Percentiles rank a stretch among this genome's conserved stretches.
These are phyloP conservation scores for Zea mays DNA, from an alignment of 176 grass and related monocot species.

Conservation along the genomic window DNA sequence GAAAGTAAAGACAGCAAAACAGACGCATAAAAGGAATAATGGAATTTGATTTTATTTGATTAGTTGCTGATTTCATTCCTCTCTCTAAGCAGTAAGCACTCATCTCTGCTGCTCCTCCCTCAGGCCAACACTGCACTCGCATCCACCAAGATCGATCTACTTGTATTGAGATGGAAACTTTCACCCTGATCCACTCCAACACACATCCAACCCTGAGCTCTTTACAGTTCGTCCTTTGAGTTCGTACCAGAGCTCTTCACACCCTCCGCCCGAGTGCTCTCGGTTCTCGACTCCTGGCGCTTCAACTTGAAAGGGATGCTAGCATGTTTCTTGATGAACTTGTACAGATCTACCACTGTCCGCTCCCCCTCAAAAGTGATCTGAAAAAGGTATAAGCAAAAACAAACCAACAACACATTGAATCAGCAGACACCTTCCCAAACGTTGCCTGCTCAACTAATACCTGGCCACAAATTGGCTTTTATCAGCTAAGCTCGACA, in stretches of 20 bases:
- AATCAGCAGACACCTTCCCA: not conserved
- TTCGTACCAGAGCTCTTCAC: conserved; percentile 27
- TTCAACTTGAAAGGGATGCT: conserved; percentile 90
- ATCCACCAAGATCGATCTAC: not conserved
- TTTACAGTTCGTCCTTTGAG: conserved; percentile 82
- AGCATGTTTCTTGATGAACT: conserved; percentile 89
- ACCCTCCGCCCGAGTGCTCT: not conserved
- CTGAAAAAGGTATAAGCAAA: conserved; percentile 39
- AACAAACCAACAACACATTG: not conserved
- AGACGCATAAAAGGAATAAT: not conserved
- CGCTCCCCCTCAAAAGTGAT: conserved; percentile 70
- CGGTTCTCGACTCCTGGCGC: conserved; percentile 34
- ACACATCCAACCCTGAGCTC: not conserved
- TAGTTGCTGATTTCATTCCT: not conserved
- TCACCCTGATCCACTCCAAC: not conserved
- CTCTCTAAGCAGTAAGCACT: not conserved
- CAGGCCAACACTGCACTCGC: not conserved
- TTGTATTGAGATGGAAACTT: no score
- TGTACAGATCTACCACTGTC: conserved; percentile 85
- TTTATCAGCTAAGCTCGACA: not conserved
- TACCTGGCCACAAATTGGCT: not conserved
- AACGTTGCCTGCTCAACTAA: conserved; percentile 19
- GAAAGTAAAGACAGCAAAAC: not conserved
- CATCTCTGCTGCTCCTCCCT: not conserved
- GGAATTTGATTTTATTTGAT: conserved; percentile 2